A percentile compares a stretch with the other conserved stretches of the same genome.
Evolutionary conservation across 495 filamentous ascomycete species (phyloP).

Genomic region (Thermochaetoides thermophila): DNA sequence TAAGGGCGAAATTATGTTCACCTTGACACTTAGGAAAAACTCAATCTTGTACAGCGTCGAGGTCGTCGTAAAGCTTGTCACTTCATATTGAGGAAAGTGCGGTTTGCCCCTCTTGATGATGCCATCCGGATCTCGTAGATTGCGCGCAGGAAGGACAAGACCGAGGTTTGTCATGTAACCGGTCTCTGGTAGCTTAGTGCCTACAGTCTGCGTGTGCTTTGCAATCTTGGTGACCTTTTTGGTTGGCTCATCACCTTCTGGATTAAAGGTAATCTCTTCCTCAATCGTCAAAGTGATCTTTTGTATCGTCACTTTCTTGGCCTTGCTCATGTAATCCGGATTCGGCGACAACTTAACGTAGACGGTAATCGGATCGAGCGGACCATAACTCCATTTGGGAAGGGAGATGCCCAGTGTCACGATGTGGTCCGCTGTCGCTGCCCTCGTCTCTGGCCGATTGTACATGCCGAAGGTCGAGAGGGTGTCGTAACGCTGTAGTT

Average conservation of each 20-base stretch:
- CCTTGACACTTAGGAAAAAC: slow-evolving; percentile 89
- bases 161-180: slow-evolving; percentile 88
- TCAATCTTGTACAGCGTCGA: slow-evolving; percentile 96
- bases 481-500: slow-evolving; percentile 84
- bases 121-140: slow-evolving; percentile 75
- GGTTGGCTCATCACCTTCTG: slow-evolving; percentile 91
- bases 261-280: slow-evolving; percentile 94
- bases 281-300: slow-evolving; percentile 90
- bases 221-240: slow-evolving; percentile 77
- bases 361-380: slow-evolving; percentile 85
- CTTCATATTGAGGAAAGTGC: slow-evolving; percentile 76
- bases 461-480: slow-evolving; percentile 99
- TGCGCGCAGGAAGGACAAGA: slow-evolving; percentile 80
- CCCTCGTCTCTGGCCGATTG: slow-evolving; percentile 80
- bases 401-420: slow-evolving; percentile 84
- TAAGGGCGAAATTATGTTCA: slow-evolving; percentile 29
- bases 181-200: slow-evolving; percentile 67
- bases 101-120: slow-evolving; percentile 72
- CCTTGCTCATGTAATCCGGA: slow-evolving; percentile 77
- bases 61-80: slow-evolving; percentile 84
- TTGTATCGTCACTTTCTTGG: slow-evolving; percentile 81
- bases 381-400: slow-evolving; percentile 92
- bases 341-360: slow-evolving; percentile 90
- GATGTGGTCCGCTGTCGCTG: slow-evolving; percentile 73
- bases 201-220: slow-evolving; percentile 67